Percentiles rank a stretch among this genome's conserved stretches.
phyloP scores from a whole-genome alignment of 202 grass and related monocot species.

The Zizania palustris region DNA sequence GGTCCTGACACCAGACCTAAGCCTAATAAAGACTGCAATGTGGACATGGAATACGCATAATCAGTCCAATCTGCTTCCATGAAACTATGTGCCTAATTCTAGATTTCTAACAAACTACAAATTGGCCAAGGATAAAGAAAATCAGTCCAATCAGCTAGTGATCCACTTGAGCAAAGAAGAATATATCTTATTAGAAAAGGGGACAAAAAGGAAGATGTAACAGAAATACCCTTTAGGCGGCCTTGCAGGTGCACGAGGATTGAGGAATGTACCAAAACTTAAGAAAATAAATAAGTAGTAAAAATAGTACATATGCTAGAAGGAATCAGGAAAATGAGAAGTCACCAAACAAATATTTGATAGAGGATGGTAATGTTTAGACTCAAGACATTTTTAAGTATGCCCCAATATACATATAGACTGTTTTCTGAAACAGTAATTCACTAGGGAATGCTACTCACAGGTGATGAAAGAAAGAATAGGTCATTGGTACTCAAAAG shows the following conservation, averaged over 20 bases:
- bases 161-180: constrained; percentile 41
- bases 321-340: constrained; percentile 50
- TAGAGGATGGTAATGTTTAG: constrained; percentile 10
- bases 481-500: constrained; percentile 21
- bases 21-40: constrained; percentile 43
- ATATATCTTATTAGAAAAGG: constrained; percentile 37
- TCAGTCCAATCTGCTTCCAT: constrained; percentile 45
- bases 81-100: constrained; percentile 39
- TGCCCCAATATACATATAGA: not conserved
- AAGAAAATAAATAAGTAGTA: constrained; percentile 26
- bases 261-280: constrained; percentile 41
- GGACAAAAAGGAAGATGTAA: constrained; percentile 16
- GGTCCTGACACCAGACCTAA: constrained; percentile 33
- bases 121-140: constrained; percentile 46
- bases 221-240: constrained; percentile 33
- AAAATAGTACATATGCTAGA: constrained; percentile 33
- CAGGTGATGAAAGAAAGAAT: constrained; percentile 6
- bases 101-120: constrained; percentile 32
- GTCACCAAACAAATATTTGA: constrained; percentile 5
- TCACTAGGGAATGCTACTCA: constrained; percentile 23
- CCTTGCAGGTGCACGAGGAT: constrained; percentile 33
- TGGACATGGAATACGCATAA: constrained; percentile 51
- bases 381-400: constrained; percentile 33
- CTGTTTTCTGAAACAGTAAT: constrained; percentile 10
- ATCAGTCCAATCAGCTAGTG: constrained; percentile 54